phyloP scores from a whole-genome alignment of 208 protist species.

The Acanthamoeba triangularis region DNA sequence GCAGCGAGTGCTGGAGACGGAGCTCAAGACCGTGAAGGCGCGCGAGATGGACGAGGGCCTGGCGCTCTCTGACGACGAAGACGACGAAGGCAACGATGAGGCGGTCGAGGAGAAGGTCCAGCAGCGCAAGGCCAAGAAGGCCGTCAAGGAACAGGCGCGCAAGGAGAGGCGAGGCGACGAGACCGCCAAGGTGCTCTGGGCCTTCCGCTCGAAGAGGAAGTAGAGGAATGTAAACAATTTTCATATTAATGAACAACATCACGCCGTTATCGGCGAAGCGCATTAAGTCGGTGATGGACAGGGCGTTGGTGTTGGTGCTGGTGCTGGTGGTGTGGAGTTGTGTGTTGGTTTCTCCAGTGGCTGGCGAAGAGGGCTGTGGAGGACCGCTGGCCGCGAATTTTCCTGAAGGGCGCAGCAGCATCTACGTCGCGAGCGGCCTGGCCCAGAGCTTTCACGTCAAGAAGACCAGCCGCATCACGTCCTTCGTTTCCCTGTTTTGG shows the following conservation, averaged over 20 bases:
- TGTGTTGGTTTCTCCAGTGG: no score
- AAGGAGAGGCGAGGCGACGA: not conserved
- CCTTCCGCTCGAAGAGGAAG: conserved; percentile 2
- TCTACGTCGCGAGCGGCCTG: no score
- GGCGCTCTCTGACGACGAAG: not conserved
- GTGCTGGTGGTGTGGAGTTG: no score
- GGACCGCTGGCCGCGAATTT: no score
- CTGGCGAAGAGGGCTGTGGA: no score
- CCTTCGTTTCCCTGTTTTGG: no score
- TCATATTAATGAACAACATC: no score
- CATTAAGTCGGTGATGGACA: not conserved
- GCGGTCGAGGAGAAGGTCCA: not conserved
- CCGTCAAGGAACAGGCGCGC: not conserved
- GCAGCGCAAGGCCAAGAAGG: conserved; percentile 44
- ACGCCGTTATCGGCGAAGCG: no score
- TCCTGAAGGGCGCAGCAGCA: no score
- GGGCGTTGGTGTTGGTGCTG: no score
- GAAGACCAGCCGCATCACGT: no score
- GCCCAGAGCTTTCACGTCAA: no score
- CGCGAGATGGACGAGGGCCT: conserved; percentile 48
- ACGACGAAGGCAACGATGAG: conserved; percentile 31
- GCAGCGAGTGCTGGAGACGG: not conserved
- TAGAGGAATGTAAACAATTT: not conserved
- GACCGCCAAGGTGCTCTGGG: conserved; percentile 23
- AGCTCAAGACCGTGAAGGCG: conserved; percentile 27